phyloP scores from a whole-genome alignment of 2,329 filamentous ascomycete species.

The Colletotrichum lindemuthianum region DNA sequence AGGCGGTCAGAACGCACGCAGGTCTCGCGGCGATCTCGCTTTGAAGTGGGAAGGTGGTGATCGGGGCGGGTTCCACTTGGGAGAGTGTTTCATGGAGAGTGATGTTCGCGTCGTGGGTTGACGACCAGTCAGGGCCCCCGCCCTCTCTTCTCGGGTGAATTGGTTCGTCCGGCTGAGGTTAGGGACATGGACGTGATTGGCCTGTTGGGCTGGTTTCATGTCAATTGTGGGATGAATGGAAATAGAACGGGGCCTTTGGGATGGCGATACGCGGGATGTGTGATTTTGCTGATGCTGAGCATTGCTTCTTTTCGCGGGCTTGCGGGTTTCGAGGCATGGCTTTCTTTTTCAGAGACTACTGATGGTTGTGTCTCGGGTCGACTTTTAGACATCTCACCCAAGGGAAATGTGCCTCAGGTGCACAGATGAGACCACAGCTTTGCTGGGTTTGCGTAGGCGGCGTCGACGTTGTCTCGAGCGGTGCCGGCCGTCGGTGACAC shows the following conservation, averaged over 20 bases:
- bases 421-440: too few species aligned
- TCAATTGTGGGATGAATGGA: constrained; percentile 5
- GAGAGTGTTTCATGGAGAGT: constrained; percentile 16
- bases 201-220: constrained; percentile 21
- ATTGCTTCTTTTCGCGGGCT: neutral
- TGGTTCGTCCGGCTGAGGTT: neutral
- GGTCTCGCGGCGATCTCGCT: too few species aligned
- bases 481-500: too few species aligned
- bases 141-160: too few species aligned
- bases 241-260: constrained; percentile 5
- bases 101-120: constrained; percentile 9
- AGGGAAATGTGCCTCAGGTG: too few species aligned
- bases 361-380: neutral
- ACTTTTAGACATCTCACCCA: neutral
- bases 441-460: too few species aligned
- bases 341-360: neutral
- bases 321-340: too few species aligned
- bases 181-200: constrained; percentile 10
- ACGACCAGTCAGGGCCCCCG: neutral
- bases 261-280: neutral
- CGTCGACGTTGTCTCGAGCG: too few species aligned
- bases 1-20: too few species aligned
- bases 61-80: neutral
- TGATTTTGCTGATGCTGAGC: neutral
- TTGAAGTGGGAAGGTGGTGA: too few species aligned